Evolutionary conservation across 495 filamentous ascomycete species (phyloP).

Genomic region (Aspergillus olivimuriae): DNA sequence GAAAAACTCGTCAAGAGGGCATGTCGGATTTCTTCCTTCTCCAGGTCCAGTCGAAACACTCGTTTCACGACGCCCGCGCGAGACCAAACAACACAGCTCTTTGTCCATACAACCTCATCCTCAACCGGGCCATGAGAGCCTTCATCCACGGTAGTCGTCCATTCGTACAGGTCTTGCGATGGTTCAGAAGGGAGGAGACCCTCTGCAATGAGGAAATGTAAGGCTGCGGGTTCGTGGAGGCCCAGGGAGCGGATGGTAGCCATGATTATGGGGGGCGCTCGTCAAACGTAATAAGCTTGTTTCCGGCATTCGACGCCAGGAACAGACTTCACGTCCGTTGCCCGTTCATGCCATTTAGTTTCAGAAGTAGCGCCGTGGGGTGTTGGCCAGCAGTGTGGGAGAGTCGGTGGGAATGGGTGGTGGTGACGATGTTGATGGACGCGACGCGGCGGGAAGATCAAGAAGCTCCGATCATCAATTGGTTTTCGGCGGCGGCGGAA

Average conservation of each 20-base stretch:
- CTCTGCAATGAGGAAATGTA: constrained; percentile 79
- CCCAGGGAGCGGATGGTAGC: constrained; percentile 82
- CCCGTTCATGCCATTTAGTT: not conserved
- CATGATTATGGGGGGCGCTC: constrained; percentile 49
- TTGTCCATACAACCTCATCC: constrained; percentile 84
- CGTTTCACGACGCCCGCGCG: constrained; percentile 78
- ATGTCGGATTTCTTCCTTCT: constrained; percentile 77
- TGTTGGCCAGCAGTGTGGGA: not conserved
- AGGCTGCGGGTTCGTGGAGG: constrained; percentile 74
- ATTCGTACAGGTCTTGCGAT: constrained; percentile 60
- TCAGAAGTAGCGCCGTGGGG: not conserved
- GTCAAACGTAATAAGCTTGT: constrained; percentile 16
- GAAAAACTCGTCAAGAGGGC: constrained; percentile 81
- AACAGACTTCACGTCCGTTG: constrained; percentile 12
- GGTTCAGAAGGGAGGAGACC: constrained; percentile 67
- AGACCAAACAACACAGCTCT: constrained; percentile 84
- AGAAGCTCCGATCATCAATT: no score
- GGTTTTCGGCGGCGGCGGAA: not conserved
- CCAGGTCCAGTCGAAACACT: constrained; percentile 78
- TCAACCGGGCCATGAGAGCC: constrained; percentile 42
- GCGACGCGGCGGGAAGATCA: constrained; percentile 15
- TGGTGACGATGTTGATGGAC: constrained; percentile 14
- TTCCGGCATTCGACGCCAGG: constrained; percentile 17
- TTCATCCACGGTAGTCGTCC: constrained; percentile 51
- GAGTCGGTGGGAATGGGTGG: not conserved